phyloP scores from a whole-genome alignment of 345 rosid genomes.

The Populus ilicifolia region DNA sequence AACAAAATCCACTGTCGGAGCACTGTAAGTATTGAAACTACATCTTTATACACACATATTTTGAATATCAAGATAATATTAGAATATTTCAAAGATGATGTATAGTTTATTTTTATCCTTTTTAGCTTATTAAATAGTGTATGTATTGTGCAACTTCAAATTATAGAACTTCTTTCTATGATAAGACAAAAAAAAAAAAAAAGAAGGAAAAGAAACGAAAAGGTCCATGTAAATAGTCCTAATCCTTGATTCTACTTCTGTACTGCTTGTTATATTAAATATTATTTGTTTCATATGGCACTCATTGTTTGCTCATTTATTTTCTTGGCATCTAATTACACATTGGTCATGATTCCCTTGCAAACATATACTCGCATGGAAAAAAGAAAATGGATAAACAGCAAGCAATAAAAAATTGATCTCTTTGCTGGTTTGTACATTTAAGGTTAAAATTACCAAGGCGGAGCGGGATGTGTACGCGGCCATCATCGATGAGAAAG shows the following conservation, averaged over 20 bases:
- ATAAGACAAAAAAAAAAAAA: no score
- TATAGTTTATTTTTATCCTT: not conserved
- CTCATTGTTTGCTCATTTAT: not conserved
- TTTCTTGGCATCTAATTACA: not conserved
- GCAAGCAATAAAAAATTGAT: conserved; percentile 1
- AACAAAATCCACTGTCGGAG: conserved; percentile 83
- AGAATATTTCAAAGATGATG: not conserved
- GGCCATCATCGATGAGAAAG: conserved; percentile 68
- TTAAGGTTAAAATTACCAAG: conserved; percentile 64
- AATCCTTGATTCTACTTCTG: not conserved
- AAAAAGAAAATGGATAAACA: not conserved
- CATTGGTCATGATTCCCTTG: not conserved
- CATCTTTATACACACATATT: not conserved
- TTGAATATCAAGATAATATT: not conserved
- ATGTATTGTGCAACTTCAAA: not conserved
- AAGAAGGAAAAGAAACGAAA: not conserved
- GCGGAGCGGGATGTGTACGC: conserved; percentile 85
- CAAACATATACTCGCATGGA: not conserved
- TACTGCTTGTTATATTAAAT: not conserved
- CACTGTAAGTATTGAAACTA: conserved; percentile 40
- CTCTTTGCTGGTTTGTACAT: conserved; percentile 10
- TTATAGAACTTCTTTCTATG: no score
- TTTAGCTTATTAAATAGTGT: not conserved
- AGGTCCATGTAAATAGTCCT: not conserved
- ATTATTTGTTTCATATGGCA: no score